These are phyloP conservation scores for Alternaria sp. DNA, from an alignment of 2,329 filamentous ascomycete species.

Conservation along the genomic window DNA sequence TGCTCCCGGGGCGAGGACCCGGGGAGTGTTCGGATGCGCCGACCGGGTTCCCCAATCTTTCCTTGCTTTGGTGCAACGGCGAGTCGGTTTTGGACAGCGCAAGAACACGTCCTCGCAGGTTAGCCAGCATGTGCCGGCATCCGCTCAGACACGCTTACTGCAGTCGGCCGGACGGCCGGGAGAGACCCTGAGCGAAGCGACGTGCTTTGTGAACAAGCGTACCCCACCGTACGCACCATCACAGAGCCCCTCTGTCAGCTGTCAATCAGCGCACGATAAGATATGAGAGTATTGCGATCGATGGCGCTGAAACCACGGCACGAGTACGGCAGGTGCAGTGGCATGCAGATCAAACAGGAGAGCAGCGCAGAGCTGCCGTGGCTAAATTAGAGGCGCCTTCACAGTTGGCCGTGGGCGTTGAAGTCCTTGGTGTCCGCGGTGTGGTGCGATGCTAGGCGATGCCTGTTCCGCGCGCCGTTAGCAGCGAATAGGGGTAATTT, in stretches of 20 bases:
- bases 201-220: conserved; percentile 3
- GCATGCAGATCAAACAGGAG: conserved; percentile 25
- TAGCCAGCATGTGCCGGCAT: conserved; percentile 2
- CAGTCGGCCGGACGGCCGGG: conserved; percentile 3
- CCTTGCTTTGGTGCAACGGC: neutral
- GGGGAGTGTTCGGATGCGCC: neutral
- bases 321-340: conserved; percentile 9
- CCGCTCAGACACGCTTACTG: conserved; percentile 15
- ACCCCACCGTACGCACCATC: conserved; percentile 7
- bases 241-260: neutral
- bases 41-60: neutral
- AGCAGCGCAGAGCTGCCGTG: neutral
- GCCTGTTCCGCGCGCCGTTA: conserved; percentile 4
- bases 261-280: neutral
- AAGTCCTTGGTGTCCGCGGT: neutral
- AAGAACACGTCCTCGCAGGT: neutral
- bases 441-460: neutral
- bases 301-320: conserved; percentile 4
- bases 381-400: conserved; percentile 4
- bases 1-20: neutral
- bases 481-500: conserved; percentile 16
- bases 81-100: neutral
- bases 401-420: conserved; percentile 12
- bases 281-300: conserved; percentile 1
- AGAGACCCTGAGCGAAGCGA: conserved; percentile 17